These are phyloP conservation scores for Didymella glomerata DNA, from an alignment of 2,329 filamentous ascomycete genomes.

Conservation along the genomic window DNA sequence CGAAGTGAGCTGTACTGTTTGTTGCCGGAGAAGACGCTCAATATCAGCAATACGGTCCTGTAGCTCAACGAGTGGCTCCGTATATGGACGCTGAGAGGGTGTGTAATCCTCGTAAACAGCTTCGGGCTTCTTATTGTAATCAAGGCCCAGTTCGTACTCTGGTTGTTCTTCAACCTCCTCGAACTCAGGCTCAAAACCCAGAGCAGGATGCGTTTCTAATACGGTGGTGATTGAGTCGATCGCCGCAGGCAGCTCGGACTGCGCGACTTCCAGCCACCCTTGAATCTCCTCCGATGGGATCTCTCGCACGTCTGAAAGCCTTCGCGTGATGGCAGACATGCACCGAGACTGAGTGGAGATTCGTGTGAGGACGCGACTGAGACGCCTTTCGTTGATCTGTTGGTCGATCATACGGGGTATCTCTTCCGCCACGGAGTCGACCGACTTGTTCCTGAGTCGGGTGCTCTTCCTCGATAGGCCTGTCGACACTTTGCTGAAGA, in stretches of 20 bases:
- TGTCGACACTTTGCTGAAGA: slow-evolving; percentile 23
- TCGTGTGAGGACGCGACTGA: slow-evolving; percentile 26
- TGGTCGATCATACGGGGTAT: slow-evolving; percentile 26
- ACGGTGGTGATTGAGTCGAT: slow-evolving; percentile 27
- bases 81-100: background rate
- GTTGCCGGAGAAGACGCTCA: background rate
- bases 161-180: background rate
- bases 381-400: slow-evolving; percentile 9
- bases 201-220: background rate
- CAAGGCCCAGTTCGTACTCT: background rate
- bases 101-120: background rate
- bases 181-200: background rate
- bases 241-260: slow-evolving; percentile 28
- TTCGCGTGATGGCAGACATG: slow-evolving; percentile 21
- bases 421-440: slow-evolving; percentile 29
- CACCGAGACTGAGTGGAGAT: slow-evolving; percentile 25
- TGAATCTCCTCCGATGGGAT: slow-evolving; percentile 21
- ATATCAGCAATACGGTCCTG: background rate
- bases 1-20: background rate
- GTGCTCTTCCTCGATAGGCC: slow-evolving; percentile 18
- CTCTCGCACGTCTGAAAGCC: background rate
- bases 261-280: slow-evolving; percentile 30
- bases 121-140: background rate
- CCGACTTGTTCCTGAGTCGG: slow-evolving; percentile 30
- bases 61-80: background rate